These are phyloP conservation scores for Neurospora sp. DNA, from an alignment of 495 filamentous ascomycete genomes.

Conservation along the genomic window DNA sequence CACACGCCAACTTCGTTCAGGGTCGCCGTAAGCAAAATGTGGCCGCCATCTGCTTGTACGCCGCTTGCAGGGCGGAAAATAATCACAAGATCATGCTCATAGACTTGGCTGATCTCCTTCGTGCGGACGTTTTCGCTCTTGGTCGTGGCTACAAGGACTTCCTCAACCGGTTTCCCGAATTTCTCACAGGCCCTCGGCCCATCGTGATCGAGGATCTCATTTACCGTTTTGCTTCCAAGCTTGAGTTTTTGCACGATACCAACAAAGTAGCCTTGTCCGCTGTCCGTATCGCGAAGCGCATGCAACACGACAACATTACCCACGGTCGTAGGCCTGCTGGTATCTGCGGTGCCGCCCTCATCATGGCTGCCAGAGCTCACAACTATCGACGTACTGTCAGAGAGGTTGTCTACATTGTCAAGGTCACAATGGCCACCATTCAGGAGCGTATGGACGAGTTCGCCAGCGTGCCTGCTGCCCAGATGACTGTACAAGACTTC, in stretches of 20 bases:
- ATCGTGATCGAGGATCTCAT: slow-evolving; percentile 81
- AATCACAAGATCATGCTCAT: slow-evolving; percentile 72
- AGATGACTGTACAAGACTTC: slow-evolving; percentile 80
- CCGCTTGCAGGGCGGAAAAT: slow-evolving; percentile 61
- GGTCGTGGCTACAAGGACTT: slow-evolving; percentile 74
- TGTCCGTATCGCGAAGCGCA: slow-evolving; percentile 72
- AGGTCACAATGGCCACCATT: slow-evolving; percentile 85
- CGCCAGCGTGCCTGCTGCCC: slow-evolving; percentile 65
- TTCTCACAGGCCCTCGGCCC: slow-evolving; percentile 37
- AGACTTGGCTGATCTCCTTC: slow-evolving; percentile 81
- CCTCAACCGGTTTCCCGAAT: slow-evolving; percentile 52
- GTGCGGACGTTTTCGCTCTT: slow-evolving; percentile 86
- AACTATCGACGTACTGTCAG: slow-evolving; percentile 86
- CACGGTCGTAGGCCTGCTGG: slow-evolving; percentile 87
- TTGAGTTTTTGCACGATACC: slow-evolving; percentile 74
- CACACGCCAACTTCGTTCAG: slow-evolving; percentile 71
- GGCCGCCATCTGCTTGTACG: slow-evolving; percentile 77
- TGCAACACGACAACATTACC: slow-evolving; percentile 94
- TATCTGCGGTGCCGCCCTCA: slow-evolving; percentile 86
- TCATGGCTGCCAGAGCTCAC: slow-evolving; percentile 93
- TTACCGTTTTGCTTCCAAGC: slow-evolving; percentile 73
- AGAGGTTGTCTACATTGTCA: slow-evolving; percentile 93
- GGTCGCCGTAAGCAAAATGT: slow-evolving; percentile 80
- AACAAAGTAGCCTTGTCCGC: slow-evolving; percentile 80
- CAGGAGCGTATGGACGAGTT: slow-evolving; percentile 85